Evolutionary conservation across 495 filamentous ascomycete species (phyloP), one percentile per base, ranked within the genome.

Genomic region (Penicillium egyptiacum): DNA sequence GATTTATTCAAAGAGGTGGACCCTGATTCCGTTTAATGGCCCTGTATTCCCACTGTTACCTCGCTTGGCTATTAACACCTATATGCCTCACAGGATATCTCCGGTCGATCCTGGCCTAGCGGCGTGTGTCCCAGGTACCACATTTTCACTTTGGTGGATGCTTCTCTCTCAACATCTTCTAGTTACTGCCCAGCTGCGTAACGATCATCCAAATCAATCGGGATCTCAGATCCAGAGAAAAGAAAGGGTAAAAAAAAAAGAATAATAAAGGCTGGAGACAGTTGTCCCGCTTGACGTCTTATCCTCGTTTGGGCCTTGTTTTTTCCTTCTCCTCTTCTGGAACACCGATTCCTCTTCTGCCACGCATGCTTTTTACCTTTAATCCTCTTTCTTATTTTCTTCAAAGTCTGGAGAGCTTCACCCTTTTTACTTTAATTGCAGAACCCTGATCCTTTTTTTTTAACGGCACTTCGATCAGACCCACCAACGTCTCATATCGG

Each of bases 401-500:
- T 33, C 37, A 30, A 43, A 44, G 40, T 55, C 42, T 40, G 43
- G 43, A 55, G 47, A 10, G 52, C 42, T 45, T 69, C 59, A 58
- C 62, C 67, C 62, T 64, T 67, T 58, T 67, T 58, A 55, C 33
- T 69, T 65, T 65, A 55, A 69, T 68, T 58, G 56, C 61, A 57
- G 51, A 59, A 66, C 64, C 62, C 65, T 63, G 59, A 54, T 45
- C 53, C 59, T 64, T 63, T 64, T 70, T 17, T n/a, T 39, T 39
- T 17, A 5, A 39, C 59, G 64, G 64, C 57, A 61, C 53, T 63
- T 73, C 58, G 54, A 63, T 58, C 53, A 72, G 70, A 71, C 71
- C 73, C 70, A 70, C 68, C 56, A 42, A 51, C 60, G 63, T 63
- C 64, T 67, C 67, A 66, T 68, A 59, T 69, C 53, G 59, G 50